Base-by-base conservation (phyloP, 129 eudicot genomes). In the Glebionis coronaria region DNA sequence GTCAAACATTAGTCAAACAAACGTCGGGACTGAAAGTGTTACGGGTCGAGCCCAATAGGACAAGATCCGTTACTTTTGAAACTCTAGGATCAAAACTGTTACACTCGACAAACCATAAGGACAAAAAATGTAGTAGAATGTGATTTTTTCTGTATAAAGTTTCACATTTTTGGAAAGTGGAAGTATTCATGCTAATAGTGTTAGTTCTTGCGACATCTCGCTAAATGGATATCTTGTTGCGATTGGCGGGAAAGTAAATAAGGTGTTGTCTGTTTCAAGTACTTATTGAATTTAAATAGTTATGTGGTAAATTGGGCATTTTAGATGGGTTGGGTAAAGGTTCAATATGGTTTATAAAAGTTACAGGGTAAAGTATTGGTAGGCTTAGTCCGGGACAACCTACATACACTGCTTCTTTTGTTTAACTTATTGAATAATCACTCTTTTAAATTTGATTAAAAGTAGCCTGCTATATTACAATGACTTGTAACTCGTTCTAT, bases 171-270 rank as follows among this genome's bases (percentile, higher is more conserved):
- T n/a, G n/a, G n/a, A n/a, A n/a, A n/a, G n/a, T n/a, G n/a, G n/a
- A n/a, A n/a, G n/a, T n/a, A n/a, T n/a, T n/a, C n/a, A n/a, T n/a
- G n/a, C n/a, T n/a, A n/a, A n/a, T 58, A 67, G 76, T 35, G 77
- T 78, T 19, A 70, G 53, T 50, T 82, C 82, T 56, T 87, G 90
- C 44, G 71, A 84, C 74, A 73, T 84, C 49, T 87, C 90, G 51
- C 40, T 55, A 0, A 83, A 87, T 65, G 95, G 95, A 42, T 79
- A 87, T 59, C 62, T 87, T 62, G 78, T 87, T 71, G 95, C 82
- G 12, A 75, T 76, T 44, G 88, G 87, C 14, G 87, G 95, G 50
- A 57, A 81, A 63, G 88, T 84, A 69, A 79, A 83, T 28, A 84
- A 79, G 85, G 90, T 79, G 40, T 61, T 23, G 1, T 23, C 2